Percentiles rank a stretch among this genome's conserved stretches.
Evolutionary conservation across 768 basidiomycete genomes (phyloP).

Genomic region (Phaffia australis): DNA sequence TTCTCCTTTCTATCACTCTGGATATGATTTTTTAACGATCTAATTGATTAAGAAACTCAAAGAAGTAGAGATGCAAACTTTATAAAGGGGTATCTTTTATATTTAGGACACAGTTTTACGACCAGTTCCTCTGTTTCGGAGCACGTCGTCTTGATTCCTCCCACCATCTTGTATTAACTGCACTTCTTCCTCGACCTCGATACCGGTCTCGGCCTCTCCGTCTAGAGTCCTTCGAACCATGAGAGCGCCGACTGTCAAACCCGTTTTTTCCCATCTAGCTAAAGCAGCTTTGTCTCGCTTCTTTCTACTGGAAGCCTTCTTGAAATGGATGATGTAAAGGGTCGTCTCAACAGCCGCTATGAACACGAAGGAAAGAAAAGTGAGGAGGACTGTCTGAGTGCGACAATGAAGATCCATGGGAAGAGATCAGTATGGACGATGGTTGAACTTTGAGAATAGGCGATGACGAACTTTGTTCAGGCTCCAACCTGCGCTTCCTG

Average conservation of each 20-base stretch:
- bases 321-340: slow-evolving; percentile 26
- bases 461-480: slow-evolving; percentile 11
- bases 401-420: background rate
- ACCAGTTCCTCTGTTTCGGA: no score
- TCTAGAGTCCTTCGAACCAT: no score
- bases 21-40: no score
- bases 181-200: no score
- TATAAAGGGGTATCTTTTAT: no score
- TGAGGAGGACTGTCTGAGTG: slow-evolving; percentile 16
- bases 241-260: background rate
- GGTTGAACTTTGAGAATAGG: background rate
- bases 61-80: no score
- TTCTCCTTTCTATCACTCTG: no score
- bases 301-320: background rate
- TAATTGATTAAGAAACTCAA: no score
- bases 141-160: no score
- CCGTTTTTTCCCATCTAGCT: background rate
- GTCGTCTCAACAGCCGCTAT: slow-evolving; percentile 18
- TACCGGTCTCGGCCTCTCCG: background rate
- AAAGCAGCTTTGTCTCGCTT: background rate
- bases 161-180: no score
- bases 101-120: no score
- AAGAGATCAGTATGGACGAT: background rate
- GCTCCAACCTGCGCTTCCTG: slow-evolving; percentile 13
- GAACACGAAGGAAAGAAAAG: slow-evolving; percentile 21